These are phyloP conservation scores for Fusarium praegraminearum DNA, from an alignment of 2,329 filamentous ascomycete species.

Conservation along the genomic window DNA sequence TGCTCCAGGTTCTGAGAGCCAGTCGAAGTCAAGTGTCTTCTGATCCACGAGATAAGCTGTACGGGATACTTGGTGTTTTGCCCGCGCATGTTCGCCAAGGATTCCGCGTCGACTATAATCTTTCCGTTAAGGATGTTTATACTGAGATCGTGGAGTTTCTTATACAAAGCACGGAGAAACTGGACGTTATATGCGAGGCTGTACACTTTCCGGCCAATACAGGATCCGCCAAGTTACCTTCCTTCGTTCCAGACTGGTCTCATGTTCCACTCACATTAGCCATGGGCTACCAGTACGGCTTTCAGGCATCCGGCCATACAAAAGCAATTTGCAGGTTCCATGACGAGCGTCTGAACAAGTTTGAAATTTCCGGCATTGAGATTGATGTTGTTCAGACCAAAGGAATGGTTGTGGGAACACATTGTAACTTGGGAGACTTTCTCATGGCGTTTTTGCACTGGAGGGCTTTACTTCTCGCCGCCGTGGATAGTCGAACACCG, in stretches of 20 bases:
- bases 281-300: conserved; percentile 21
- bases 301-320: not conserved
- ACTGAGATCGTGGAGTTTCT: conserved; percentile 30
- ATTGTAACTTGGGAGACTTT: conserved; percentile 31
- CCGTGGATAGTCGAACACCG: not conserved
- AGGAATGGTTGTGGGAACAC: conserved; percentile 20
- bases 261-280: conserved; percentile 24
- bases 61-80: conserved; percentile 23
- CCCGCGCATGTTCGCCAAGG: conserved; percentile 1
- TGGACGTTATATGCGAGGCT: conserved; percentile 27
- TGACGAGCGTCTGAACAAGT: conserved; percentile 23
- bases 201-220: conserved; percentile 20
- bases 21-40: conserved; percentile 20
- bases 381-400: conserved; percentile 12
- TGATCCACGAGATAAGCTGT: conserved; percentile 27
- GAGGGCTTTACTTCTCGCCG: conserved; percentile 19
- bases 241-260: conserved; percentile 34
- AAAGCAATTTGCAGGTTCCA: conserved; percentile 10
- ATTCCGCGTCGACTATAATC: conserved; percentile 15
- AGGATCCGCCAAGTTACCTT: conserved; percentile 17
- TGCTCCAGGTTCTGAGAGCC: conserved; percentile 17
- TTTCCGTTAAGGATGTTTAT: conserved; percentile 31
- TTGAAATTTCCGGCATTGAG: conserved; percentile 18
- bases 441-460: conserved; percentile 35
- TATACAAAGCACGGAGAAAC: conserved; percentile 17